Conservation (phyloP, 805 yeast genomes). For the Pichia cephalocereana region DNA sequence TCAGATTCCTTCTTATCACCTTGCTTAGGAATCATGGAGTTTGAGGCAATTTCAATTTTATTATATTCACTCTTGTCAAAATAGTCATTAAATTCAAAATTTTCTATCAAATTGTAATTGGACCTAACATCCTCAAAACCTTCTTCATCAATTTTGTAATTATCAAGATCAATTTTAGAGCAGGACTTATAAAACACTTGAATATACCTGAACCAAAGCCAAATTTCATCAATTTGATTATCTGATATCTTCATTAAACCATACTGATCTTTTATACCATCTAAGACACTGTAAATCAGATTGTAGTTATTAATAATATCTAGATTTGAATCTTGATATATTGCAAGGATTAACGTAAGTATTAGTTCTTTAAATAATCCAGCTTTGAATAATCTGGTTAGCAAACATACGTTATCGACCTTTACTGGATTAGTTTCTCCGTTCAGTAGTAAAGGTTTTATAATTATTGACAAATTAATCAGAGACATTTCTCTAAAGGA, state of each 20-base stretch:
- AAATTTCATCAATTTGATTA: slow-evolving; percentile 14
- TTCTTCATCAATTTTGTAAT: slow-evolving; percentile 34
- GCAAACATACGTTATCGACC: slow-evolving; percentile 8
- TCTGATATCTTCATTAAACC: slow-evolving; percentile 9
- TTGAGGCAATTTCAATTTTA: slow-evolving; percentile 21
- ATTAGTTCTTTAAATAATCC: slow-evolving; percentile 21
- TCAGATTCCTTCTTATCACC: slow-evolving; percentile 1
- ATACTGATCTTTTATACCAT: slow-evolving; percentile 14
- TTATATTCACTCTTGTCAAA: slow-evolving; percentile 16
- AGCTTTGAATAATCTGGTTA: slow-evolving; percentile 15
- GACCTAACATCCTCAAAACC: slow-evolving; percentile 35
- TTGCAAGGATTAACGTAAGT: slow-evolving; percentile 19
- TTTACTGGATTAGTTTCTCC: not conserved
- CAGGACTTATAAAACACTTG: slow-evolving; percentile 37
- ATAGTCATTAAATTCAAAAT: slow-evolving; percentile 19
- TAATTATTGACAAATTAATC: slow-evolving; percentile 13
- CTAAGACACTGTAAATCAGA: slow-evolving; percentile 19
- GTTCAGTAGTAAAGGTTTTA: slow-evolving; percentile 12
- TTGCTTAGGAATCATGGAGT: not conserved
- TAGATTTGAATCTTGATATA: slow-evolving; percentile 23
- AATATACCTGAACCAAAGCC: slow-evolving; percentile 26
- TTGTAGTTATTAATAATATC: slow-evolving; percentile 21
- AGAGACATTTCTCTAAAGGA: slow-evolving; percentile 20
- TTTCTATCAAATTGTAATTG: slow-evolving; percentile 21
- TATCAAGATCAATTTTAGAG: slow-evolving; percentile 37